phyloP scores from a whole-genome alignment of 1,284 basidiomycete genomes.

The Sphagnurus paluster region DNA sequence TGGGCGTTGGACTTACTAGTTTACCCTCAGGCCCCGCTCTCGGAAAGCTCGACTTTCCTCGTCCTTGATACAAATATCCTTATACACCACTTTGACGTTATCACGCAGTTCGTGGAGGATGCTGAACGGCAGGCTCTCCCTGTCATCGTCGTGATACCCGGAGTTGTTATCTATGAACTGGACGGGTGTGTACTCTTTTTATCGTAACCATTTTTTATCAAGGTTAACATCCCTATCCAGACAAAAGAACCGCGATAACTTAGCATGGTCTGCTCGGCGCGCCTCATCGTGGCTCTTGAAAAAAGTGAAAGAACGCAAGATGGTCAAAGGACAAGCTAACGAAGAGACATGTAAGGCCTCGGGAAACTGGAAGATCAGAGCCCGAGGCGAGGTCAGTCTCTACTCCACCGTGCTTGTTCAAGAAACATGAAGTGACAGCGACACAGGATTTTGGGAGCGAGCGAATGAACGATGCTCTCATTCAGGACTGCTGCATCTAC shows the following conservation, averaged over 20 bases:
- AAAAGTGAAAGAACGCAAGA: slow-evolving; percentile 57
- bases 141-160: slow-evolving; percentile 65
- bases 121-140: slow-evolving; percentile 49
- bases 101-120: slow-evolving; percentile 65
- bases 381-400: slow-evolving; percentile 42
- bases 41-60: slow-evolving; percentile 45
- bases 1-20: slow-evolving; percentile 8
- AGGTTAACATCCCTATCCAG: slow-evolving; percentile 32
- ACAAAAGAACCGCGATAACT: slow-evolving; percentile 58
- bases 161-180: slow-evolving; percentile 69
- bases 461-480: slow-evolving; percentile 61
- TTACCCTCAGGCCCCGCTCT: slow-evolving; percentile 35
- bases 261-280: slow-evolving; percentile 67
- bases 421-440: neutral
- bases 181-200: slow-evolving; percentile 51
- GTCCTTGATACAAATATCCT: slow-evolving; percentile 77
- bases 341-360: slow-evolving; percentile 63
- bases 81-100: slow-evolving; percentile 59
- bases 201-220: neutral
- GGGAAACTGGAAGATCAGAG: slow-evolving; percentile 55
- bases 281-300: slow-evolving; percentile 71
- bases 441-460: slow-evolving; percentile 26
- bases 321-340: slow-evolving; percentile 64
- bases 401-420: neutral
- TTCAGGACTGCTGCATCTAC: slow-evolving; percentile 71